phyloP scores from a whole-genome alignment of 495 filamentous ascomycete genomes.

The Glonium stellatum region DNA sequence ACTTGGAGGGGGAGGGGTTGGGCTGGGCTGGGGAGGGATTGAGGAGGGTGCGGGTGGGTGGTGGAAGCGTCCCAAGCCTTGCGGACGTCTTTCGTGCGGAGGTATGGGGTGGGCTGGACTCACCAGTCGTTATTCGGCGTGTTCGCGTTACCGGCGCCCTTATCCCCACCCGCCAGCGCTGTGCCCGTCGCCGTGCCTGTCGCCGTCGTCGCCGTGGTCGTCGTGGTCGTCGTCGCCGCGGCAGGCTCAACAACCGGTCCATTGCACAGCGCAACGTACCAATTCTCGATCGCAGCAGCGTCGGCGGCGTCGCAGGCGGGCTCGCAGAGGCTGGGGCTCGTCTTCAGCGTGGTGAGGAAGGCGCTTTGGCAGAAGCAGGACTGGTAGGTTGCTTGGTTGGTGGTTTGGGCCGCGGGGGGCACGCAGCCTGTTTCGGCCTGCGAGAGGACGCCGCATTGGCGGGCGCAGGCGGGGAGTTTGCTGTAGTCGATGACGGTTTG shows the following conservation, averaged over 20 bases:
- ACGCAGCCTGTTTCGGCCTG: constrained; percentile 44
- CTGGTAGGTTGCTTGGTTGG: constrained; percentile 39
- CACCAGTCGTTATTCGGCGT: constrained; percentile 7
- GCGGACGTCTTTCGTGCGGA: too few species aligned
- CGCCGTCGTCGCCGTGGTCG: constrained; percentile 22
- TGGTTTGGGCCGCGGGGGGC: constrained; percentile 34
- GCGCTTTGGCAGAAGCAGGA: constrained; percentile 52
- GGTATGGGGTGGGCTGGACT: neutral
- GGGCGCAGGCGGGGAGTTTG: constrained; percentile 47
- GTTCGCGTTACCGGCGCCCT: neutral
- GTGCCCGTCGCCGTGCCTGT: constrained; percentile 26
- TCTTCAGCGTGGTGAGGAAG: constrained; percentile 39
- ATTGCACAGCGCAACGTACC: constrained; percentile 39
- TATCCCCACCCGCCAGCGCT: neutral
- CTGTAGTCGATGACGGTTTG: constrained; percentile 31
- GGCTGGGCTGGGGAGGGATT: neutral
- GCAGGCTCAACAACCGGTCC: constrained; percentile 17
- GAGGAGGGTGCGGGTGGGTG: neutral
- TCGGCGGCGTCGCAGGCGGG: constrained; percentile 20
- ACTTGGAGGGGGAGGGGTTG: neutral
- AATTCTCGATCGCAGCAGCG: constrained; percentile 40
- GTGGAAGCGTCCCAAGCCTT: too few species aligned
- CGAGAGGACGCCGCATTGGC: constrained; percentile 41
- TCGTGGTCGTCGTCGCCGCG: constrained; percentile 20
- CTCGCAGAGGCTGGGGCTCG: constrained; percentile 39